Conservation (phyloP, 2,329 filamentous ascomycete species). For the Botryotinia globosa region DNA sequence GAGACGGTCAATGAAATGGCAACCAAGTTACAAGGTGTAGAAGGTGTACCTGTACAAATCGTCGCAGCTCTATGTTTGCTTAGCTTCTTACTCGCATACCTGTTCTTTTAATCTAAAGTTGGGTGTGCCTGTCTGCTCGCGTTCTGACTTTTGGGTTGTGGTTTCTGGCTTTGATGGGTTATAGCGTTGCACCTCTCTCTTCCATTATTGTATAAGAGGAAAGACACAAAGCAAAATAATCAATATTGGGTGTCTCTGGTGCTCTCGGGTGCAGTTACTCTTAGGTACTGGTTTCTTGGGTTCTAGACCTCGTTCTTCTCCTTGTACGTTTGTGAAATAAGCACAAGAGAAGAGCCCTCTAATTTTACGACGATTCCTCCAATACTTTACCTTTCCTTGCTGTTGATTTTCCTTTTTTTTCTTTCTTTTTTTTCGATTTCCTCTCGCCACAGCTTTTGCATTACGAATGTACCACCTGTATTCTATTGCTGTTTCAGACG, state of each 20-base stretch:
- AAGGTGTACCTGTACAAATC: slow-evolving; percentile 84
- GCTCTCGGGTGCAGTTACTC: background rate
- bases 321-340: background rate
- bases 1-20: slow-evolving; percentile 49
- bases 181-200: background rate
- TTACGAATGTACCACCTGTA: slow-evolving; percentile 10
- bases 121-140: slow-evolving; percentile 2
- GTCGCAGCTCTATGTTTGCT: slow-evolving; percentile 80
- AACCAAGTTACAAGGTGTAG: slow-evolving; percentile 45
- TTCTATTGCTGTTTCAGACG: slow-evolving; percentile 10
- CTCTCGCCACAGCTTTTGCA: background rate
- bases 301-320: slow-evolving; percentile 4
- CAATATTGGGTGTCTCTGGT: background rate
- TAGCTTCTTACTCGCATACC: slow-evolving; percentile 90
- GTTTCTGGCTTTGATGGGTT: slow-evolving; percentile 11
- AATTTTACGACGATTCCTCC: slow-evolving; percentile 10
- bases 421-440: background rate
- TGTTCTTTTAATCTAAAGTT: slow-evolving; percentile 76
- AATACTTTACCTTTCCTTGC: background rate
- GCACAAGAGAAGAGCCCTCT: background rate
- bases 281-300: slow-evolving; percentile 13
- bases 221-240: slow-evolving; percentile 3
- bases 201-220: slow-evolving; percentile 9
- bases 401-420: background rate
- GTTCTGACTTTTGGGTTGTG: slow-evolving; percentile 3